Conservation (phyloP, 352 stramenopile species). For the Phytophthora sojae region DNA sequence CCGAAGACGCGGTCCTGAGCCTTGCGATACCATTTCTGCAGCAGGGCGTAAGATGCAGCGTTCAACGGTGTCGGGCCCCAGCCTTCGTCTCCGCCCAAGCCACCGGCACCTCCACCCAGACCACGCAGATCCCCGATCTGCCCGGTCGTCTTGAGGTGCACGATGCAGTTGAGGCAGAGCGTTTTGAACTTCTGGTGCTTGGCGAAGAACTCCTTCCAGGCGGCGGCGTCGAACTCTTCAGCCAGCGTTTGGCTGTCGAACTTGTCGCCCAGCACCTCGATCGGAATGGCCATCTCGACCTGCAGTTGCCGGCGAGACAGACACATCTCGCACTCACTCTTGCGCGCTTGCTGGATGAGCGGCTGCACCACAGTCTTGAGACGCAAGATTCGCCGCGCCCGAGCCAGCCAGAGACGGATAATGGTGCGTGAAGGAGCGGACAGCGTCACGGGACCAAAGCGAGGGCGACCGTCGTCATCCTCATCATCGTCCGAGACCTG, state of each 20-base stretch:
- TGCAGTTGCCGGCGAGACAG: conserved; percentile 94
- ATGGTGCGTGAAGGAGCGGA: conserved; percentile 92
- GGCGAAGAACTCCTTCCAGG: conserved; percentile 96
- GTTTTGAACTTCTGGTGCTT: conserved; percentile 95
- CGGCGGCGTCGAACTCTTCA: conserved; percentile 93
- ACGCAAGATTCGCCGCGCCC: conserved; percentile 82
- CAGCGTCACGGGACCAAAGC: conserved; percentile 93
- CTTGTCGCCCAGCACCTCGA: conserved; percentile 93
- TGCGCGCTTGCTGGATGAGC: conserved; percentile 91
- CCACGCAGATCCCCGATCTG: conserved; percentile 34
- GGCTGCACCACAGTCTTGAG: conserved; percentile 92
- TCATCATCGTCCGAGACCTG: conserved; percentile 95
- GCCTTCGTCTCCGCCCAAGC: conserved; percentile 36
- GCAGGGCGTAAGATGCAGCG: conserved; percentile 87
- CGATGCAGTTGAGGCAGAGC: conserved; percentile 94
- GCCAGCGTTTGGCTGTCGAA: conserved; percentile 90
- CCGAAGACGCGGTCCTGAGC: conserved; percentile 92
- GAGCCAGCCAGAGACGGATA: conserved; percentile 92
- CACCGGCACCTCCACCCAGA: conserved; percentile 28
- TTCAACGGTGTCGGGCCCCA: conserved; percentile 79
- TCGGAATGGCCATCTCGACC: conserved; percentile 92
- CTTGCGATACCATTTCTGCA: conserved; percentile 93
- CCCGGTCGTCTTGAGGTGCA: conserved; percentile 68
- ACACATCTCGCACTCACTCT: conserved; percentile 96
- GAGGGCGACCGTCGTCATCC: conserved; percentile 74